These are phyloP conservation scores for Spathaspora hagerdaliae DNA, from an alignment of 805 yeast species.

Conservation along the genomic window DNA sequence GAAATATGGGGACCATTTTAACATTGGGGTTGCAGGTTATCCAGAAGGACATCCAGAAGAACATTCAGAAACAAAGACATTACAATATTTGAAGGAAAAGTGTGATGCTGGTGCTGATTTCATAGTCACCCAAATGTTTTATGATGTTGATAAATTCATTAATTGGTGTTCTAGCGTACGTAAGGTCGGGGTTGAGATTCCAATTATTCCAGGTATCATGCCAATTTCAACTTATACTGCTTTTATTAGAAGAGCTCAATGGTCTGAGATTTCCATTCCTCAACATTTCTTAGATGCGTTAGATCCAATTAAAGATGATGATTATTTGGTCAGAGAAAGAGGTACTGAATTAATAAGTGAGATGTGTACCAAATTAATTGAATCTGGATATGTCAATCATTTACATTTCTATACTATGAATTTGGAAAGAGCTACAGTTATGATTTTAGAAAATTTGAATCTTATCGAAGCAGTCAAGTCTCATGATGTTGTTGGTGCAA, in stretches of 20 bases:
- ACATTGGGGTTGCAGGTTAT: slow-evolving; percentile 95
- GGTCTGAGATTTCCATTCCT: slow-evolving; percentile 88
- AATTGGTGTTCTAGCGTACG: slow-evolving; percentile 74
- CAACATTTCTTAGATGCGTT: slow-evolving; percentile 61
- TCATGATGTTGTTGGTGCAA: slow-evolving; percentile 37
- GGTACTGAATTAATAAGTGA: slow-evolving; percentile 81
- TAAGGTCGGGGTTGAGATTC: slow-evolving; percentile 69
- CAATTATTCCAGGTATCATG: slow-evolving; percentile 97
- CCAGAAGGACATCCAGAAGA: slow-evolving; percentile 98
- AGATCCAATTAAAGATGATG: slow-evolving; percentile 87
- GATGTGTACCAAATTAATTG: slow-evolving; percentile 72
- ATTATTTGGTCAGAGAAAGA: slow-evolving; percentile 75
- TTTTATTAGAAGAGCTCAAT: slow-evolving; percentile 86
- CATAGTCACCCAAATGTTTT: slow-evolving; percentile 95
- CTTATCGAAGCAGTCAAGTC: slow-evolving; percentile 45
- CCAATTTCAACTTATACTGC: slow-evolving; percentile 95
- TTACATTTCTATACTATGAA: slow-evolving; percentile 98
- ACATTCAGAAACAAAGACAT: slow-evolving; percentile 41
- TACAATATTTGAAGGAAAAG: slow-evolving; percentile 74
- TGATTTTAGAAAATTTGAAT: slow-evolving; percentile 76
- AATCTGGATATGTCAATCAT: slow-evolving; percentile 74
- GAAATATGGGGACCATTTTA: slow-evolving; percentile 87
- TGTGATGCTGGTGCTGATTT: slow-evolving; percentile 94
- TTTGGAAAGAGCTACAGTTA: slow-evolving; percentile 83
- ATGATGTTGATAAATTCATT: slow-evolving; percentile 83